These are phyloP conservation scores for Xylaria sp. DNA, from an alignment of 495 filamentous ascomycete genomes.

Conservation along the genomic window DNA sequence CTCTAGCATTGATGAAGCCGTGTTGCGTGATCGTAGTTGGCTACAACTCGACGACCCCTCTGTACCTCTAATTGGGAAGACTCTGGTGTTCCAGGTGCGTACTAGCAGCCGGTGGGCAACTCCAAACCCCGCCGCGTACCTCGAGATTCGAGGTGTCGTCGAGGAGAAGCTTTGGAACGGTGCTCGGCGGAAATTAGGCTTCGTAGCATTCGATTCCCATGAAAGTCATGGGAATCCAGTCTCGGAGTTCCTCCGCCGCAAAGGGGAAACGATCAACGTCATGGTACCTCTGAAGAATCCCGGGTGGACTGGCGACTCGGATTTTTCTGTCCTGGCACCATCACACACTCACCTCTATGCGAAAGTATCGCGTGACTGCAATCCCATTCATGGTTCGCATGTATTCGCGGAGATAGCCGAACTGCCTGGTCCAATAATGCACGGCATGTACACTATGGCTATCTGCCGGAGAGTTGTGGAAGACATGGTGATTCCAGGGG, in stretches of 20 bases:
- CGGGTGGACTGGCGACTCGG: slow-evolving; percentile 81
- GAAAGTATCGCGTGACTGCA: slow-evolving; percentile 85
- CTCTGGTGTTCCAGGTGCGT: slow-evolving; percentile 80
- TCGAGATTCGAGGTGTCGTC: slow-evolving; percentile 80
- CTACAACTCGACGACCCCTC: slow-evolving; percentile 63
- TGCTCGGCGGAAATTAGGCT: slow-evolving; percentile 81
- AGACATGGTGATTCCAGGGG: slow-evolving; percentile 89
- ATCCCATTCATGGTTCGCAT: slow-evolving; percentile 87
- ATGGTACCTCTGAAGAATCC: slow-evolving; percentile 85
- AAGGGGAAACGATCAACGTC: slow-evolving; percentile 84
- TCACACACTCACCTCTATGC: slow-evolving; percentile 87
- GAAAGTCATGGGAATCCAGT: slow-evolving; percentile 83
- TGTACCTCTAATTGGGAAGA: slow-evolving; percentile 76
- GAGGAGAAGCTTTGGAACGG: slow-evolving; percentile 84
- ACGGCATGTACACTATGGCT: slow-evolving; percentile 90
- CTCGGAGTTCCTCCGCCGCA: slow-evolving; percentile 80
- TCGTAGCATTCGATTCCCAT: slow-evolving; percentile 81
- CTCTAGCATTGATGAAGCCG: slow-evolving; percentile 77
- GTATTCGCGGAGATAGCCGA: slow-evolving; percentile 88
- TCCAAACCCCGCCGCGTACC: slow-evolving; percentile 76
- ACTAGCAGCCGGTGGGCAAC: slow-evolving; percentile 81
- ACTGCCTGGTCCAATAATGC: slow-evolving; percentile 81
- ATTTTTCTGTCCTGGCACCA: slow-evolving; percentile 75
- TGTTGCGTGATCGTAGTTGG: slow-evolving; percentile 85
- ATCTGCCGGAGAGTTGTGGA: slow-evolving; percentile 82